These are phyloP conservation scores for Leptoxyphium fumago DNA, from an alignment of 2,329 filamentous ascomycete genomes.

Conservation along the genomic window DNA sequence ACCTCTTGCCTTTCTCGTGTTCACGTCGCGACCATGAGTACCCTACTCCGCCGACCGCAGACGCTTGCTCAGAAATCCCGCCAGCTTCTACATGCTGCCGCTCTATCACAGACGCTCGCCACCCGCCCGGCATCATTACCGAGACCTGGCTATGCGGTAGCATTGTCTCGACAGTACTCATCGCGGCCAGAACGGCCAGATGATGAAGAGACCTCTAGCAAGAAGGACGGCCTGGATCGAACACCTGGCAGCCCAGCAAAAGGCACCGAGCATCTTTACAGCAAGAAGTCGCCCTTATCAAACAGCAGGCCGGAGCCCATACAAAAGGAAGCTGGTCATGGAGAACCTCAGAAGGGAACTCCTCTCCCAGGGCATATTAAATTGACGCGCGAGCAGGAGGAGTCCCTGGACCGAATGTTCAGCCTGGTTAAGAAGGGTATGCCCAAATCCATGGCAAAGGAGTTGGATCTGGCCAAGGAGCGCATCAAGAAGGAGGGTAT, in stretches of 20 bases:
- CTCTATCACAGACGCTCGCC: slow-evolving; percentile 20
- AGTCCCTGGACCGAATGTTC: slow-evolving; percentile 44
- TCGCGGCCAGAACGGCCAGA: slow-evolving; percentile 31
- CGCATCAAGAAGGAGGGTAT: slow-evolving; percentile 54
- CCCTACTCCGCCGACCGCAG: slow-evolving; percentile 21
- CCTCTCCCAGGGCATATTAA: slow-evolving; percentile 21
- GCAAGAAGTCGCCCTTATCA: slow-evolving; percentile 26
- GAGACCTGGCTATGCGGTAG: slow-evolving; percentile 29
- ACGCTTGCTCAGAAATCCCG: slow-evolving; percentile 19
- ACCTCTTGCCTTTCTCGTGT: not conserved
- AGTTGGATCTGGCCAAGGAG: slow-evolving; percentile 45
- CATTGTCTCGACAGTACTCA: slow-evolving; percentile 28
- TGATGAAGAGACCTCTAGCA: slow-evolving; percentile 19
- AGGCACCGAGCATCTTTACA: slow-evolving; percentile 32
- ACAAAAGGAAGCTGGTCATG: slow-evolving; percentile 24
- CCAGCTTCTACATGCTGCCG: slow-evolving; percentile 18
- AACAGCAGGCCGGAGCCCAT: slow-evolving; percentile 14
- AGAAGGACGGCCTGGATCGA: slow-evolving; percentile 14
- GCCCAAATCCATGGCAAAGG: slow-evolving; percentile 45
- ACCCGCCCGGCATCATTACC: slow-evolving; percentile 24
- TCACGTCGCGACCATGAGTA: slow-evolving; percentile 14
- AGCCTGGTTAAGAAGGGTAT: slow-evolving; percentile 41
- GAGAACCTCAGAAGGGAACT: slow-evolving; percentile 16
- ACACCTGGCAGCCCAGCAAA: slow-evolving; percentile 23
- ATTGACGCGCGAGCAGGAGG: slow-evolving; percentile 41